Evolutionary conservation across 345 rosid genomes (phyloP), one percentile per base, ranked within the genome.

Genomic region (Pugionium dolabratum): DNA sequence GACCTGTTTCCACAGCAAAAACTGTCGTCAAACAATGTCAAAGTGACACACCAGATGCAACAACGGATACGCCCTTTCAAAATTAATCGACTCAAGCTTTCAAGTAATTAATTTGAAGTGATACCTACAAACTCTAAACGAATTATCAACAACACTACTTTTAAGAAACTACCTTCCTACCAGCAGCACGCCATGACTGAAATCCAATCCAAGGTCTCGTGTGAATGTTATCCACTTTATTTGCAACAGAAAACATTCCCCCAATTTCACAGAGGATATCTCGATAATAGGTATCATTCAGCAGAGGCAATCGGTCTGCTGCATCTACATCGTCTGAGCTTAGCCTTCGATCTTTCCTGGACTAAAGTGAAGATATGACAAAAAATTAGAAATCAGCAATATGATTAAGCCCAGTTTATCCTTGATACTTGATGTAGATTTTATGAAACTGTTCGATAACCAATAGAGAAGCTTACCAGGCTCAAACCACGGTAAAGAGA

Each of bases 161-260:
- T 62, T 61, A 46, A 67, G 72, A 54, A 75, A 74, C 66, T 90
- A 94, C 96, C 99, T 91, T 87, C 79, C 93, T 84, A 82, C 96
- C 97, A 67, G 93, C 80, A 74, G 97, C 88, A 70, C 78, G 95
- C 99, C 99, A 91, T 71, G 99, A 94, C 68, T 94, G 99, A 77
- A 94, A 94, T 54, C 99, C 99, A 73, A 95, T 95, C 99, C 99
- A 95, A 62, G 99, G 99, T 79, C 97, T 87, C 72, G 60, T 80
- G 79, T 95, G 99, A 79, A 91, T 80, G 76, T 79, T 79, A 76
- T 95, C 99, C 67, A 95, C 91, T 85, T 64, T 83, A 58, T 83
- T 84, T 67, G 99, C 99, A 59, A 95, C 77, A 33, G 97, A 78
- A 78, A 95, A 85, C 96, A 95, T 85, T 77, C 99, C 99, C 70